These are phyloP conservation scores for Kwoniella europaea DNA, from an alignment of 768 basidiomycete genomes.

Conservation along the genomic window DNA sequence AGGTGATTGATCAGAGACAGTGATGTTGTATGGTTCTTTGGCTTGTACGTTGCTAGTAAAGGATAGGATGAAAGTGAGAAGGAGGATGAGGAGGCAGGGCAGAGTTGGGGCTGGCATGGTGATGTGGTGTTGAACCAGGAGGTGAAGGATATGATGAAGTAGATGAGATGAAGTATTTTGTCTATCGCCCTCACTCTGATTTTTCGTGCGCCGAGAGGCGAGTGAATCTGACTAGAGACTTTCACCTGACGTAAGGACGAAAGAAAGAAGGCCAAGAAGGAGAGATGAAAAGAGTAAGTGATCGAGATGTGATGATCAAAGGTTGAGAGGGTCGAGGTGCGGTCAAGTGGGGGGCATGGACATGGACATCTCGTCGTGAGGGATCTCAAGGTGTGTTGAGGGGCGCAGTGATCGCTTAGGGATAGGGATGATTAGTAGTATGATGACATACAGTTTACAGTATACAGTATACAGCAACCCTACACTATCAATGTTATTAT, in stretches of 20 bases:
- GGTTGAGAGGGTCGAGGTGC: background rate
- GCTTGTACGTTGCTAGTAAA: background rate
- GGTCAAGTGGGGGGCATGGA: background rate
- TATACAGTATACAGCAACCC: background rate
- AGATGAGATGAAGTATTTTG: background rate
- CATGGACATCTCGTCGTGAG: background rate
- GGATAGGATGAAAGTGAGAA: background rate
- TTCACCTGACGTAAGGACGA: background rate
- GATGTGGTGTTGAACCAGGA: background rate
- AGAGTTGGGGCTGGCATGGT: background rate
- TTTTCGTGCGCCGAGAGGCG: background rate
- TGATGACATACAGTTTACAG: background rate
- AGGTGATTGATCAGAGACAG: conserved; percentile 26
- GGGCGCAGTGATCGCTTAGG: background rate
- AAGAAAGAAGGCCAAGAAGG: background rate
- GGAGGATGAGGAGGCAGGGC: background rate
- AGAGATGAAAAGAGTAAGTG: background rate
- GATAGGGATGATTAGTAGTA: background rate
- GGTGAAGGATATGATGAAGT: background rate
- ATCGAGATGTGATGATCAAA: background rate
- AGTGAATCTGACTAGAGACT: background rate
- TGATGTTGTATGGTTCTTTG: conserved; percentile 18
- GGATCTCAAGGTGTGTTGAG: background rate
- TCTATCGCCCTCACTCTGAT: too few species aligned
- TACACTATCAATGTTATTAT: too few species aligned